phyloP scores from a whole-genome alignment of 1,139 yeast species.

The Sugiyamaella xylanicola region DNA sequence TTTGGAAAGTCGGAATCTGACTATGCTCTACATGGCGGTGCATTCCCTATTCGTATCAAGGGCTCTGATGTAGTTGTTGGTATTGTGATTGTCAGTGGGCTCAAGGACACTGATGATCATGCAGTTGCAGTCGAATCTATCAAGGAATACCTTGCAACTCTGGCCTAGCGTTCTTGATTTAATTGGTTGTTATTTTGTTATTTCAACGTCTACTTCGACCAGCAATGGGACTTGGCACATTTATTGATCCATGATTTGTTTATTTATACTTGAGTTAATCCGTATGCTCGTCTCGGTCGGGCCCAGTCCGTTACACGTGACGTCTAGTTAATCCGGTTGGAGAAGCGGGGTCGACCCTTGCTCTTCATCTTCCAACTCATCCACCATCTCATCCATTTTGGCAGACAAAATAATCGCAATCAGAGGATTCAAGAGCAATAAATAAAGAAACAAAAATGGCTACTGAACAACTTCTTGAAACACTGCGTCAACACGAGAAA shows the following conservation, averaged over 20 bases:
- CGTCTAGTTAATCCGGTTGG: not conserved
- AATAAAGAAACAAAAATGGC: not conserved
- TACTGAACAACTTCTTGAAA: conserved; percentile 27
- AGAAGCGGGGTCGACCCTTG: not conserved
- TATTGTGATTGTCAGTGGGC: conserved; percentile 62
- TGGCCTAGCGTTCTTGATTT: not conserved
- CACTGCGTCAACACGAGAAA: conserved; percentile 36
- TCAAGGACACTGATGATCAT: conserved; percentile 44
- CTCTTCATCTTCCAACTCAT: not conserved
- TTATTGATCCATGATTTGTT: not conserved
- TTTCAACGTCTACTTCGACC: too few species aligned
- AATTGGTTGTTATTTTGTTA: too few species aligned
- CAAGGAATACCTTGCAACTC: conserved; percentile 25
- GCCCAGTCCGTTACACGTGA: conserved; percentile 1
- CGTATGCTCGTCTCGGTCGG: conserved; percentile 4
- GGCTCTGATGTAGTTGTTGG: conserved; percentile 54
- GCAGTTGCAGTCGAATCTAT: conserved; percentile 32
- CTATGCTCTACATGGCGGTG: conserved; percentile 66
- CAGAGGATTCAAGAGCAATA: too few species aligned
- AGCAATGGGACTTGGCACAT: too few species aligned
- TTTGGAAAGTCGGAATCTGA: conserved; percentile 49
- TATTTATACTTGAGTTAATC: not conserved
- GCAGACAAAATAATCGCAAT: too few species aligned
- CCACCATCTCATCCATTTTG: too few species aligned
- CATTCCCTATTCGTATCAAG: conserved; percentile 55